Evolutionary conservation across 2,329 filamentous ascomycete species (phyloP), one percentile per base, ranked within the genome.

Genomic region (Pyricularia sp.): DNA sequence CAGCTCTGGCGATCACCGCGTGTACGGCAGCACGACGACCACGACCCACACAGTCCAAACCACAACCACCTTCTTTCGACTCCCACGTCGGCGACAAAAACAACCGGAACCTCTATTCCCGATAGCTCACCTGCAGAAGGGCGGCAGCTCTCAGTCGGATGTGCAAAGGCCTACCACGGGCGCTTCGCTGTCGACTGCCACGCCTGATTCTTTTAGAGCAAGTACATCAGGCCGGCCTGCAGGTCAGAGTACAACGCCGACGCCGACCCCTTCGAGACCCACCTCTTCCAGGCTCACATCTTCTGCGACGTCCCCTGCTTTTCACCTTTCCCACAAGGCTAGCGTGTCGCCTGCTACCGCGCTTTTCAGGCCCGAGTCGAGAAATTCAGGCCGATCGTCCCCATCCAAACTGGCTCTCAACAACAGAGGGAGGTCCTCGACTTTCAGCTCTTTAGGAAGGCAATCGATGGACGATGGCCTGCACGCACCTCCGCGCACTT

Each of bases 351-450:
- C 81, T 7, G 78, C 80, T 10, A 78, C 79, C 2, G 78, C 79
- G 10, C 72, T 84, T n/a, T 81, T 84, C 64, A 75, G 78, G 26
- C 78, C 79, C 2, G 75, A 71, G 35, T 81, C 79, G 22, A 75
- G 78, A 55, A 79, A 82, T 65, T 83, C 81, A 2, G 86, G 85
- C 24, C 86, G 85, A 64, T 96, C 93, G 0, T 88, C 84, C 6
- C 85, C 86, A 16, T 85, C 84, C 2, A 84, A 87, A 65, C 78
- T 79, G 64, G 81, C 81, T 63, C 77, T 85, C 28, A 82, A 83
- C 26, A 77, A 87, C 63, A 83, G 93, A 69, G 89, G 88, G 64
- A 85, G 94, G 68, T 96, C 94, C 22, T 96, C 93, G 5, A 97
- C 94, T 0, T 83, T 96, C 78, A 93, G 90, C 71, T 97, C 93